Evolutionary conservation across 257 asterid genomes (phyloP), one percentile per base, ranked within the genome.

Genomic region (Forsythia viridissima): DNA sequence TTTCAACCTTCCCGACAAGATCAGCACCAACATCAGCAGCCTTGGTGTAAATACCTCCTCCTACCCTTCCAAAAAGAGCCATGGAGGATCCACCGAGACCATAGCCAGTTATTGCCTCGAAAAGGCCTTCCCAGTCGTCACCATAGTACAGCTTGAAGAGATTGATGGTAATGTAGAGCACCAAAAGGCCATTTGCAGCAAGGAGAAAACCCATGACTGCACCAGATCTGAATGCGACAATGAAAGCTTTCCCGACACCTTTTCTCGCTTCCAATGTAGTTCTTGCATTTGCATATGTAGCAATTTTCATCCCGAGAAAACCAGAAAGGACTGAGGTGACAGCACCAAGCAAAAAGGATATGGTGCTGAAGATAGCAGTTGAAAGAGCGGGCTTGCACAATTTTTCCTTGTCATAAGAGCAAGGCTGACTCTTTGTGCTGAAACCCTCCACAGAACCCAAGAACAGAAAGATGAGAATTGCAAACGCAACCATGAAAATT

Each of bases 201-300:
- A 93, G 96, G 80, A 93, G 96, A 82, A 93, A 93, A 39, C 98
- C 98, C 98, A 93, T 93, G 76, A 93, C 98, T 67, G 98, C 96
- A 76, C 98, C 98, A 71, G 91, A 86, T 74, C 93, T 86, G 48
- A 89, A 89, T 72, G 93, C 93, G 1, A 39, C n/a, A 37, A 89
- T 89, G 79, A 89, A 89, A 76, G 93, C 93, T 79, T 87, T 87
- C 71, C 93, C 93, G 57, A 93, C 97, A 72, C 98, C 97, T 85
- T 90, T 92, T 67, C 98, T 88, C 0, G 98, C 98, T 87, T 93
- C 98, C 82, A 93, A 43, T 10, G 98, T 93, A 72, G 98, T 93
- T 86, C 98, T 85, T 41, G 98, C 98, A 83, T 93, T 93, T 70
- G 98, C 98, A 84, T 89, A 93, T 21, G 98, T 93, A 8, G 98